Percentiles rank a stretch among this genome's conserved stretches.
Evolutionary conservation across 176 grass and related monocot genomes (phyloP).

Genomic region (Elaeis guineensis): DNA sequence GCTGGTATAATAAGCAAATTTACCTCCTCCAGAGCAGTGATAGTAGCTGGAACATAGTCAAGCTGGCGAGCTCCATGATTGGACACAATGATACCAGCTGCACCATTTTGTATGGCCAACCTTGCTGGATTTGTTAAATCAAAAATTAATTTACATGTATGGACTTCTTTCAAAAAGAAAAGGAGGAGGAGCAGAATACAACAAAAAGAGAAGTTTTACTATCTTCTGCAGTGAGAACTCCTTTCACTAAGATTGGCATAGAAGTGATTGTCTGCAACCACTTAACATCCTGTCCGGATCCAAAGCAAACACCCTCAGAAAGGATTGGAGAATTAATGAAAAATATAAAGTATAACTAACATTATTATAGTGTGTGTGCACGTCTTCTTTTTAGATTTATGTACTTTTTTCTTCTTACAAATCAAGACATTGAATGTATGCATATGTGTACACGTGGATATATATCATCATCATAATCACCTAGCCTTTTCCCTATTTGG

Average conservation of each 20-base stretch:
- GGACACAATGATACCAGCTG: conserved; percentile 84
- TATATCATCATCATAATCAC: no score
- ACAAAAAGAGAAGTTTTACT: conserved; percentile 24
- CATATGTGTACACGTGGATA: no score
- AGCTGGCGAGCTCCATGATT: conserved; percentile 87
- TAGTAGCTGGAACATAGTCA: conserved; percentile 38
- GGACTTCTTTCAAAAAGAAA: no score
- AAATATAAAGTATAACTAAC: no score
- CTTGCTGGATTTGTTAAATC: conserved; percentile 33
- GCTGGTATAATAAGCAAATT: not conserved
- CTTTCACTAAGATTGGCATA: conserved; percentile 93
- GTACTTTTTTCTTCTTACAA: no score
- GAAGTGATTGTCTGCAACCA: conserved; percentile 93
- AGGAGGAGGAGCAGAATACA: not conserved
- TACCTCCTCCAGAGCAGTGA: conserved; percentile 79
- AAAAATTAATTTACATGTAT: not conserved
- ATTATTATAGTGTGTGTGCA: no score
- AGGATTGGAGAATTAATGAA: no score
- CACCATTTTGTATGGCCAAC: conserved; percentile 65
- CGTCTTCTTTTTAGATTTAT: no score
- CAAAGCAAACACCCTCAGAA: not conserved
- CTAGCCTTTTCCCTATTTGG: no score
- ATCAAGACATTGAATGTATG: no score
- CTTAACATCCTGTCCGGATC: conserved; percentile 58
- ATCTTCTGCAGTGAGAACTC: conserved; percentile 88